phyloP scores from a whole-genome alignment of 2,329 filamentous ascomycete species.

The Xylariaceae sp. region DNA sequence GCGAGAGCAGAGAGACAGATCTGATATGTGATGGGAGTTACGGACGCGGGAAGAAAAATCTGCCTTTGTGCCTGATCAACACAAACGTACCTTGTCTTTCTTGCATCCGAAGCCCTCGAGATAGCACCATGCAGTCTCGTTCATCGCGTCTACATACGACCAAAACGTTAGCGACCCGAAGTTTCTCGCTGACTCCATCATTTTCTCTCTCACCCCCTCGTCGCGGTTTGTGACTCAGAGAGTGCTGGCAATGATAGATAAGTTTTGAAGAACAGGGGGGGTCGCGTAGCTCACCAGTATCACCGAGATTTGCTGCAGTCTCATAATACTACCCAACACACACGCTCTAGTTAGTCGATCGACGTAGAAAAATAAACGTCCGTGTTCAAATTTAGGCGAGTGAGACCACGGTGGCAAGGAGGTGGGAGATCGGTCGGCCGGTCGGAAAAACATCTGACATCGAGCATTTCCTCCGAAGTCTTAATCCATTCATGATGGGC shows the following conservation, averaged over 20 bases:
- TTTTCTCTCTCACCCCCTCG: background rate
- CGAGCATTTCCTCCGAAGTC: background rate
- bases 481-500: slow-evolving; percentile 4
- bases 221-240: slow-evolving; percentile 17
- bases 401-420: slow-evolving; percentile 7
- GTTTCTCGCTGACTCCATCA: slow-evolving; percentile 22
- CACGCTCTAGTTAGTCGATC: slow-evolving; percentile 21
- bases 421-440: background rate
- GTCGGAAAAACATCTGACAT: background rate
- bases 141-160: slow-evolving; percentile 73
- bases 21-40: slow-evolving; percentile 23
- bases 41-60: slow-evolving; percentile 9
- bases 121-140: slow-evolving; percentile 94
- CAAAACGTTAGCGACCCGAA: slow-evolving; percentile 21
- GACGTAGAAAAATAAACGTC: slow-evolving; percentile 6
- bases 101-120: slow-evolving; percentile 93
- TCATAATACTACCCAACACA: slow-evolving; percentile 73
- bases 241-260: slow-evolving; percentile 11
- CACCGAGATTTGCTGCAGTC: slow-evolving; percentile 91
- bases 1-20: slow-evolving; percentile 15
- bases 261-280: slow-evolving; percentile 3
- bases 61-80: slow-evolving; percentile 24
- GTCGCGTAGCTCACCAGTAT: slow-evolving; percentile 56
- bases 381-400: background rate
- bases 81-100: slow-evolving; percentile 85